Evolutionary conservation across 192 early-diverging fungal species (phyloP).

Genomic region (Linnemannia zychae): DNA sequence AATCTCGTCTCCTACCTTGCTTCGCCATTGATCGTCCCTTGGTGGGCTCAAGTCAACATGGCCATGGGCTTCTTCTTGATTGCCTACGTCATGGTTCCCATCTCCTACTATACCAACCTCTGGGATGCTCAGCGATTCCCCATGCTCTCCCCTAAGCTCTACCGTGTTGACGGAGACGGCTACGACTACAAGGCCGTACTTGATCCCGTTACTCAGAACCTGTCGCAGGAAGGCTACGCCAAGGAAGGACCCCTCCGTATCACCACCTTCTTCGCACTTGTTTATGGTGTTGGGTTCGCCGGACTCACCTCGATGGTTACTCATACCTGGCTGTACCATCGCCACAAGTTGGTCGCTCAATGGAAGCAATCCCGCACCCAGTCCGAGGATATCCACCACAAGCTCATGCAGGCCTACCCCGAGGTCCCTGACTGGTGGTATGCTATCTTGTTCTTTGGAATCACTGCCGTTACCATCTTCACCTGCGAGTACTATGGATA

Average conservation of each 20-base stretch:
- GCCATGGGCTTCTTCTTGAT: slow-evolving; percentile 70
- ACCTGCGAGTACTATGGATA: slow-evolving; percentile 41
- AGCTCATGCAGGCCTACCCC: no score
- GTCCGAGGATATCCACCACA: no score
- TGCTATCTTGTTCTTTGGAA: slow-evolving; percentile 64
- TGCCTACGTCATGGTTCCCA: slow-evolving; percentile 77
- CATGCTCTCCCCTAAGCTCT: slow-evolving; percentile 55
- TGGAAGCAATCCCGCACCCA: no score
- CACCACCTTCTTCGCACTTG: slow-evolving; percentile 62
- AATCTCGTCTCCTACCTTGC: slow-evolving; percentile 50
- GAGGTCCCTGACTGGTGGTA: no score
- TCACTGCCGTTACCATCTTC: slow-evolving; percentile 50
- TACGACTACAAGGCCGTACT: slow-evolving; percentile 55
- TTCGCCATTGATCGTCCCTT: slow-evolving; percentile 51
- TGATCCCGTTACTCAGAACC: slow-evolving; percentile 39
- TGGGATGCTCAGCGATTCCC: slow-evolving; percentile 57
- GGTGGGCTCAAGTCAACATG: slow-evolving; percentile 73
- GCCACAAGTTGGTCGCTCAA: no score
- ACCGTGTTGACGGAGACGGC: slow-evolving; percentile 22
- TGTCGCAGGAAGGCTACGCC: slow-evolving; percentile 60
- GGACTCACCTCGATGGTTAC: slow-evolving; percentile 66
- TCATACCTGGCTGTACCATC: no score
- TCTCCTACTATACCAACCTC: no score
- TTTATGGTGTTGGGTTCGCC: slow-evolving; percentile 67
- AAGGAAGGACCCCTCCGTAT: slow-evolving; percentile 62